Conservation (phyloP, 2,329 filamentous ascomycete species). For the Arthroderma sp. region DNA sequence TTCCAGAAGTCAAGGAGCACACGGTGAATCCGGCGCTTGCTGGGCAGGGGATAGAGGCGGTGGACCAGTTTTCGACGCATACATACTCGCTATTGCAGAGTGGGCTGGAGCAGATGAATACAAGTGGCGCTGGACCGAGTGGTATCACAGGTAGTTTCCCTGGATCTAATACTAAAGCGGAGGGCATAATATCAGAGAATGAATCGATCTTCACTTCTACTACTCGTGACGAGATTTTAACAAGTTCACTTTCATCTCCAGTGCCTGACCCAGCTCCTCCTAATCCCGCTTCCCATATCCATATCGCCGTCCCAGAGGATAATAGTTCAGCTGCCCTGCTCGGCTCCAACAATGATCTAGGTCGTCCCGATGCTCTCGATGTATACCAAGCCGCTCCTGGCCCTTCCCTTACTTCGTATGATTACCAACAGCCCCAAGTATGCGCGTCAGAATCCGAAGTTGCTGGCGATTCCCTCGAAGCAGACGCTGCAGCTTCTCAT, state of each 20-base stretch:
- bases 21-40: slow-evolving; percentile 2
- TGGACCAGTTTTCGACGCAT: slow-evolving; percentile 8
- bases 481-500: slow-evolving; percentile 5
- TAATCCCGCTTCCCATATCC: neutral
- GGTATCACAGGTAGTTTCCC: slow-evolving; percentile 26
- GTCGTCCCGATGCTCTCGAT: neutral
- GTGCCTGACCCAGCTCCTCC: neutral
- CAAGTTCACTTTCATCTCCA: neutral
- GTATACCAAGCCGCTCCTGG: neutral
- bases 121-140: slow-evolving; percentile 2
- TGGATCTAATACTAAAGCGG: slow-evolving; percentile 19
- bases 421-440: neutral
- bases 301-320: neutral
- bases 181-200: slow-evolving; percentile 20
- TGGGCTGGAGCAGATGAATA: slow-evolving; percentile 6
- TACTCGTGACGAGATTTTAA: slow-evolving; percentile 4
- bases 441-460: neutral
- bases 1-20: slow-evolving; percentile 17
- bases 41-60: slow-evolving; percentile 6
- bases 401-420: neutral
- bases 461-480: neutral
- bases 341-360: slow-evolving; percentile 1
- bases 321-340: neutral
- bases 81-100: slow-evolving; percentile 12
- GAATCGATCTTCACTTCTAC: neutral